phyloP scores from a whole-genome alignment of 495 filamentous ascomycete species.

The Beverwykella pulmonaria region DNA sequence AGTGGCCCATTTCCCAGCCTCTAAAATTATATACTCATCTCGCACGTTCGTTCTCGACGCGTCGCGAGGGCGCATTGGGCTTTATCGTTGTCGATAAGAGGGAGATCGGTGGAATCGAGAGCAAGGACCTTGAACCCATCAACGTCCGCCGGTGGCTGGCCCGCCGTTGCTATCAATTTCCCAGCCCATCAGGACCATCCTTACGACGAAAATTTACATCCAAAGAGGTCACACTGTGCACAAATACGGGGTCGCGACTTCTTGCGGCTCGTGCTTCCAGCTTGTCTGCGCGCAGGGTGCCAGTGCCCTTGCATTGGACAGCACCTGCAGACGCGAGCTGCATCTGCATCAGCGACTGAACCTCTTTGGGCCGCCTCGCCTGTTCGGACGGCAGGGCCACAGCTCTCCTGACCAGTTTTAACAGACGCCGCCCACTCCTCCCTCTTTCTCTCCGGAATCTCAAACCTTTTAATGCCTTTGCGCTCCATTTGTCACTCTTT shows the following conservation, averaged over 20 bases:
- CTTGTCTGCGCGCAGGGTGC: conserved; percentile 4
- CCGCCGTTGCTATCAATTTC: conserved; percentile 8
- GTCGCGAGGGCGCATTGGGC: conserved; percentile 12
- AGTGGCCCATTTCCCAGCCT: conserved; percentile 20
- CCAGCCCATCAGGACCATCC: conserved; percentile 15
- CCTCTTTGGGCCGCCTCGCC: conserved; percentile 27
- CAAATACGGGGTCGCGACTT: conserved; percentile 6
- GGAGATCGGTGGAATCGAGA: conserved; percentile 14
- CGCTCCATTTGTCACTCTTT: conserved; percentile 41
- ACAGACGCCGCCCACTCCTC: conserved; percentile 37
- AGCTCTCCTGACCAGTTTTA: conserved; percentile 38
- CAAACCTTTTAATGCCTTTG: conserved; percentile 41
- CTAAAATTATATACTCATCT: conserved; percentile 36
- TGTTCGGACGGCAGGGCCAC: conserved; percentile 3
- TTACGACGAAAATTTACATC: conserved; percentile 1
- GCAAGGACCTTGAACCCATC: conserved; percentile 18
- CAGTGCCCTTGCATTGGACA: conserved; percentile 31
- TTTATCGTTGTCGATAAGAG: conserved; percentile 37
- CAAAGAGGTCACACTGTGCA: neutral
- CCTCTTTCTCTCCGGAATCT: conserved; percentile 30
- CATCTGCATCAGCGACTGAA: conserved; percentile 34
- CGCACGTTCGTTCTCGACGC: conserved; percentile 21
- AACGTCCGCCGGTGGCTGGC: conserved; percentile 21
- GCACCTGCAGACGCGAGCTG: conserved; percentile 34
- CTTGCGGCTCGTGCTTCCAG: conserved; percentile 21